Percentiles rank a stretch among this genome's conserved stretches.
These are phyloP conservation scores for Erythrophleum fordii DNA, from an alignment of 306 rosid species.

Conservation along the genomic window DNA sequence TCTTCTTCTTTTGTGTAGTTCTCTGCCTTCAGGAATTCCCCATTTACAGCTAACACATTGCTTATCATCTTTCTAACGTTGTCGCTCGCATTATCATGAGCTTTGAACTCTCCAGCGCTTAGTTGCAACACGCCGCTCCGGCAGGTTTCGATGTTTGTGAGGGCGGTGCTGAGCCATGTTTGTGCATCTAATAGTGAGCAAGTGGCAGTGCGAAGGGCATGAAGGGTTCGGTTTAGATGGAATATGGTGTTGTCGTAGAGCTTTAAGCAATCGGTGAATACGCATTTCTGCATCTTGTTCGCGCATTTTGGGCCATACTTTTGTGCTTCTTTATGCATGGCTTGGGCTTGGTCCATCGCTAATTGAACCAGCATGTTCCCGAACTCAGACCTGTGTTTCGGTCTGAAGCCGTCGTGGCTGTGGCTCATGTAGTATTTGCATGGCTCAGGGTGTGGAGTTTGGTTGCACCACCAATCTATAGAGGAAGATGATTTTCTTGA, in stretches of 20 bases:
- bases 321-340: constrained; percentile 37
- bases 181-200: constrained; percentile 66
- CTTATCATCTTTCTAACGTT: constrained; percentile 72
- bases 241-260: constrained; percentile 61
- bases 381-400: constrained; percentile 57
- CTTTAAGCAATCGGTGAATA: constrained; percentile 64
- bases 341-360: constrained; percentile 57
- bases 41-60: constrained; percentile 68
- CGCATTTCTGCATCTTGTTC: constrained; percentile 47
- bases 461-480: constrained; percentile 72
- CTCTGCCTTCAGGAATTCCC: constrained; percentile 35
- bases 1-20: background rate
- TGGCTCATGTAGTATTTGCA: constrained; percentile 61
- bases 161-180: constrained; percentile 91
- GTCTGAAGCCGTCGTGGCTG: constrained; percentile 23
- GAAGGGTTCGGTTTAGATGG: constrained; percentile 73
- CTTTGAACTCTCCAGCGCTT: constrained; percentile 44
- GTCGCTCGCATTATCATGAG: constrained; percentile 32
- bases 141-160: constrained; percentile 71
- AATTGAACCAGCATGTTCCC: constrained; percentile 44
- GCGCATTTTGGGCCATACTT: constrained; percentile 24
- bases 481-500: too few species aligned
- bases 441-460: constrained; percentile 74
- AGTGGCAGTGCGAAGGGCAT: constrained; percentile 22
- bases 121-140: constrained; percentile 53